A percentile compares a stretch with the other conserved stretches of the same genome.
Conservation (phyloP, 2,329 filamentous ascomycete species). For the Sporothrix protearum region DNA sequence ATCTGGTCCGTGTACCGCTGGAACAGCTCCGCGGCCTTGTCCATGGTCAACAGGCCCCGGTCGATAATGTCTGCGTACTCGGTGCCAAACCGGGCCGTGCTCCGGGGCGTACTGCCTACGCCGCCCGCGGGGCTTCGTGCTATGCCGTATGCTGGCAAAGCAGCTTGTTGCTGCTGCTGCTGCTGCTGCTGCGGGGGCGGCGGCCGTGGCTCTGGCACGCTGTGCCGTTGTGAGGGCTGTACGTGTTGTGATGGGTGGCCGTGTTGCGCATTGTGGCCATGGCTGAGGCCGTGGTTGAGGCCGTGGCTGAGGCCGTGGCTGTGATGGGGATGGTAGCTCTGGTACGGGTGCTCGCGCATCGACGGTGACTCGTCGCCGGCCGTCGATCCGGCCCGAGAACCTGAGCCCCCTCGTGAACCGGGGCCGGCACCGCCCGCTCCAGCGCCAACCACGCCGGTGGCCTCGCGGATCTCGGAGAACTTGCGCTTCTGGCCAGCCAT, state of each 20-base stretch:
- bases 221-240: constrained; percentile 2
- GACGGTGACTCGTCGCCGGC: constrained; percentile 23
- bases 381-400: constrained; percentile 10
- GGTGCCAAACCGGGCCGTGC: constrained; percentile 27
- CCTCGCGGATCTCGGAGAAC: constrained; percentile 33
- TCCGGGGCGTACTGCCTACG: constrained; percentile 18
- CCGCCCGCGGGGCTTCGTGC: neutral
- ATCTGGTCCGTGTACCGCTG: constrained; percentile 58
- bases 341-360: constrained; percentile 19
- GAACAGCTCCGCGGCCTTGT: constrained; percentile 54
- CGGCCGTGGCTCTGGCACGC: neutral
- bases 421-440: neutral
- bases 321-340: constrained; percentile 16
- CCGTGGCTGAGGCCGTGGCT: constrained; percentile 11
- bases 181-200: constrained; percentile 18
- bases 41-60: constrained; percentile 55
- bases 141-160: constrained; percentile 2
- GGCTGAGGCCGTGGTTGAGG: constrained; percentile 2
- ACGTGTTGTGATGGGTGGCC: constrained; percentile 13
- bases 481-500: constrained; percentile 43
- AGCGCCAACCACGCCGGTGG: constrained; percentile 17
- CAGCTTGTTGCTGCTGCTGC: no score
- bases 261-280: constrained; percentile 21
- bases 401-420: neutral
- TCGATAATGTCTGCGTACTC: constrained; percentile 53